These are phyloP conservation scores for Xerocomus potaroensis DNA, from an alignment of 768 basidiomycete species.

Conservation along the genomic window DNA sequence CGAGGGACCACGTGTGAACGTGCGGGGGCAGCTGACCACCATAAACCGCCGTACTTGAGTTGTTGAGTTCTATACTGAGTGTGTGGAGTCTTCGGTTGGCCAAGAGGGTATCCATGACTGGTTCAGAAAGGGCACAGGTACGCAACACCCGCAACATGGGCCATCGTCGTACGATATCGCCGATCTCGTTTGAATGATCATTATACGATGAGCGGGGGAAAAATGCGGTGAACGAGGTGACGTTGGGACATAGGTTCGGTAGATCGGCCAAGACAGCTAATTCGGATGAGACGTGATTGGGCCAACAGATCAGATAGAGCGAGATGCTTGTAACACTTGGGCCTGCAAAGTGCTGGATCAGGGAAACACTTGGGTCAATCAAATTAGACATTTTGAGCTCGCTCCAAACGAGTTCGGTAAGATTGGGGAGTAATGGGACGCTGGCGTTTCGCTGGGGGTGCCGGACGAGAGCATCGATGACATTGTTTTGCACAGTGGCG, in stretches of 20 bases:
- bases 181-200: slow-evolving; percentile 25
- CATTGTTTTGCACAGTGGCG: slow-evolving; percentile 13
- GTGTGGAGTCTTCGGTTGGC: slow-evolving; percentile 14
- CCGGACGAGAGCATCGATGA: slow-evolving; percentile 14
- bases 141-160: slow-evolving; percentile 13
- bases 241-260: slow-evolving; percentile 22
- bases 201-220: slow-evolving; percentile 27
- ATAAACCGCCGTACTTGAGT: slow-evolving; percentile 17
- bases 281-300: slow-evolving; percentile 19
- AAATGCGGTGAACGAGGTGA: slow-evolving; percentile 22
- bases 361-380: slow-evolving; percentile 21
- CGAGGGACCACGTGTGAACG: slow-evolving; percentile 20
- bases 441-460: slow-evolving; percentile 12
- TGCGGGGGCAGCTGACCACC: slow-evolving; percentile 17
- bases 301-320: slow-evolving; percentile 23
- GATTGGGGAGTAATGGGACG: slow-evolving; percentile 24
- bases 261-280: slow-evolving; percentile 18
- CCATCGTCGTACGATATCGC: slow-evolving; percentile 21
- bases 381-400: slow-evolving; percentile 22
- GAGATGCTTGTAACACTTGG: slow-evolving; percentile 18
- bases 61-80: slow-evolving; percentile 26
- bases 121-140: slow-evolving; percentile 19
- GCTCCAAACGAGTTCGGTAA: slow-evolving; percentile 23
- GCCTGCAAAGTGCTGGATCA: slow-evolving; percentile 24
- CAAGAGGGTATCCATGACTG: slow-evolving; percentile 17